phyloP scores from a whole-genome alignment of 345 rosid species.

The Cardamine occulta region DNA sequence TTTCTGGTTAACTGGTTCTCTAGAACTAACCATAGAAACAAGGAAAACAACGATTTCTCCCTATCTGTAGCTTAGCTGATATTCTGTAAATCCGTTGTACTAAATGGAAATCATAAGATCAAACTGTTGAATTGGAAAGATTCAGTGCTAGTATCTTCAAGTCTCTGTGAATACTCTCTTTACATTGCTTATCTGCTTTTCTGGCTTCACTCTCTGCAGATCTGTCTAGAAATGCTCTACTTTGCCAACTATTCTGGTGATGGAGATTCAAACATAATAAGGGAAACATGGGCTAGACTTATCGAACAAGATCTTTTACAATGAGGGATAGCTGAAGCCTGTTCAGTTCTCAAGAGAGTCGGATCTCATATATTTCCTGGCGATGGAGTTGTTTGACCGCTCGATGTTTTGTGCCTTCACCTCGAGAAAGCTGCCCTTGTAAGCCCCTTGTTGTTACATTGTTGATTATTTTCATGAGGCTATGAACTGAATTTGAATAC shows the following conservation, averaged over 20 bases:
- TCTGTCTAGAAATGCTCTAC: constrained; percentile 91
- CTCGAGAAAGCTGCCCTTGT: constrained; percentile 97
- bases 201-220: constrained; percentile 53
- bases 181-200: constrained; percentile 28
- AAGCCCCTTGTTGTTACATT: constrained; percentile 33
- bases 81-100: neutral
- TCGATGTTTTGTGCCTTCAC: constrained; percentile 87
- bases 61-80: constrained; percentile 9
- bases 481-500: constrained; percentile 21
- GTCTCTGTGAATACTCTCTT: constrained; percentile 10
- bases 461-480: neutral
- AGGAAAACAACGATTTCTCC: neutral
- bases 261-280: constrained; percentile 85
- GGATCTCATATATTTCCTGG: constrained; percentile 90
- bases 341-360: constrained; percentile 86
- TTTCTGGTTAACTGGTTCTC: constrained; percentile 20
- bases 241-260: constrained; percentile 94
- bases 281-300: constrained; percentile 95
- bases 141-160: constrained; percentile 6
- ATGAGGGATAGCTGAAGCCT: constrained; percentile 97
- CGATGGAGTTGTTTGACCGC: constrained; percentile 85
- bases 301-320: constrained; percentile 86
- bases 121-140: constrained; percentile 16
- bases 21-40: constrained; percentile 15
- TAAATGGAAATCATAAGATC: constrained; percentile 8